Evolutionary conservation across 208 protist genomes (phyloP).

Genomic region (Blastocrithidia nonstop): DNA sequence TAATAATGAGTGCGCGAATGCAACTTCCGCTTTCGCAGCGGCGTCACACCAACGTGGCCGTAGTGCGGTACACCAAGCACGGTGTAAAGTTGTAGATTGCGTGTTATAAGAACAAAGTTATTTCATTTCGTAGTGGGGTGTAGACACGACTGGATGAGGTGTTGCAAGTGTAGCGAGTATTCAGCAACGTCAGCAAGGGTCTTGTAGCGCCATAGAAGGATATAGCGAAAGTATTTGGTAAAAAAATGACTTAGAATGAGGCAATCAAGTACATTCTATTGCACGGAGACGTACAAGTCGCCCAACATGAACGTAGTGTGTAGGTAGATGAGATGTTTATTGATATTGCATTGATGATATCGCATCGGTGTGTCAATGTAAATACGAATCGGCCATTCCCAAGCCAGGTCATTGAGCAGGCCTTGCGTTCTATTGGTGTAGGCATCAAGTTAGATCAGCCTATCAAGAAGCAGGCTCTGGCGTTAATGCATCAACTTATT

Average conservation of each 20-base stretch:
- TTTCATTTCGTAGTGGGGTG: slow-evolving; percentile 73
- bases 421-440: slow-evolving; percentile 89
- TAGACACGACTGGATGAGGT: slow-evolving; percentile 82
- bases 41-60: slow-evolving; percentile 81
- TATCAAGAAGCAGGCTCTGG: slow-evolving; percentile 89
- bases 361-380: slow-evolving; percentile 91
- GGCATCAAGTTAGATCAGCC: slow-evolving; percentile 80
- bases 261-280: slow-evolving; percentile 86
- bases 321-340: slow-evolving; percentile 90
- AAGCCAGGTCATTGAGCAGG: slow-evolving; percentile 85
- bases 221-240: slow-evolving; percentile 47
- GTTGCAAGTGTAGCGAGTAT: slow-evolving; percentile 82
- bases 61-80: slow-evolving; percentile 68
- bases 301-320: slow-evolving; percentile 89
- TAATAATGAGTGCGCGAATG: slow-evolving; percentile 73
- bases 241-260: slow-evolving; percentile 38
- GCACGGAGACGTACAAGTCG: slow-evolving; percentile 95
- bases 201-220: slow-evolving; percentile 71
- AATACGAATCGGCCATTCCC: slow-evolving; percentile 86
- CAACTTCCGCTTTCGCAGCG: slow-evolving; percentile 76
- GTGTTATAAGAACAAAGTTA: slow-evolving; percentile 88
- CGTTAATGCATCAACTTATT: slow-evolving; percentile 84
- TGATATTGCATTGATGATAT: slow-evolving; percentile 93
- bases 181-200: slow-evolving; percentile 74
- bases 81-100: slow-evolving; percentile 77